phyloP scores from a whole-genome alignment of 257 asterid genomes.

The Solanum virginianum region DNA sequence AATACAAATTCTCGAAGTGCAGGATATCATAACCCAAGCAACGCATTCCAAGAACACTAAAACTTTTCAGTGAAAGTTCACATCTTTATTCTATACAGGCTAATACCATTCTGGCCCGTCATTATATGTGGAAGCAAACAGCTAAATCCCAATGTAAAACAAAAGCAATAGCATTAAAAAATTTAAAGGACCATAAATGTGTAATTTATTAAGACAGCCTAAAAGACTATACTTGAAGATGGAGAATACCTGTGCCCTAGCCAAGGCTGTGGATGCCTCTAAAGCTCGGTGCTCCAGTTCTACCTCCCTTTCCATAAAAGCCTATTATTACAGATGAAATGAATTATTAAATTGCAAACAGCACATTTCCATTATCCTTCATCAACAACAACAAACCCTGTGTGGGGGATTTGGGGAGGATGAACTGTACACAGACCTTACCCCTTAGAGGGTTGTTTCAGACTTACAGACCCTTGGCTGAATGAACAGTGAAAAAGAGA shows the following conservation, averaged over 20 bases:
- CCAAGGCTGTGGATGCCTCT: constrained; percentile 91
- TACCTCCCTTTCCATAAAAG: constrained; percentile 96
- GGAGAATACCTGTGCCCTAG: constrained; percentile 73
- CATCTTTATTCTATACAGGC: neutral
- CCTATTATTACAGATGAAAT: constrained; percentile 31
- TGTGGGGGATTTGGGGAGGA: neutral
- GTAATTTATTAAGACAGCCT: neutral
- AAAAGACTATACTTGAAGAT: neutral
- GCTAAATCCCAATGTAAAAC: neutral
- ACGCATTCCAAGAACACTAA: neutral
- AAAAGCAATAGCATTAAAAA: neutral
- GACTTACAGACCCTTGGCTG: neutral
- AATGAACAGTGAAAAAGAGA: neutral
- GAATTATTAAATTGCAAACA: neutral
- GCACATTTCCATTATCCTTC: neutral
- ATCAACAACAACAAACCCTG: neutral
- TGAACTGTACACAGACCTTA: neutral
- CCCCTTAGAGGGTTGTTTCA: neutral
- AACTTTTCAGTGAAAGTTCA: neutral
- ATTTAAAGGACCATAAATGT: neutral
- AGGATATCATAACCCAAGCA: neutral
- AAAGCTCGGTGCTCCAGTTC: constrained; percentile 92
- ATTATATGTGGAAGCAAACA: neutral
- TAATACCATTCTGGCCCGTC: neutral
- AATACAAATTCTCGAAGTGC: neutral